Evolutionary conservation across 495 filamentous ascomycete species (phyloP).

Genomic region (Paragyromitra xinjiangensis): DNA sequence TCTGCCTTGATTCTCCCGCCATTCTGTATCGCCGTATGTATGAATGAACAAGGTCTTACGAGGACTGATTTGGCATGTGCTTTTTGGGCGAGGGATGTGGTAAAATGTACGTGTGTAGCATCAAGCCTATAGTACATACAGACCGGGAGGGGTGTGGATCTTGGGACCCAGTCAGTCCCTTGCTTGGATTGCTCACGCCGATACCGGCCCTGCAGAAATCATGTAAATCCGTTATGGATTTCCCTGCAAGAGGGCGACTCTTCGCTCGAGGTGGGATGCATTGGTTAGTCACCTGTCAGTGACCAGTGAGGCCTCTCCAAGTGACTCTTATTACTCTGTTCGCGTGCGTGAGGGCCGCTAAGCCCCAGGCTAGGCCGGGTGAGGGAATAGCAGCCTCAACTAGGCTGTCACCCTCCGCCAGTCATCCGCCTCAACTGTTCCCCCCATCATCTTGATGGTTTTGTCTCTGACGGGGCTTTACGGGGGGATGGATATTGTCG

Average conservation of each 20-base stretch:
- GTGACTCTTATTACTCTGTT: constrained; percentile 57
- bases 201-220: constrained; percentile 54
- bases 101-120: constrained; percentile 48
- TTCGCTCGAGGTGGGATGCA: constrained; percentile 36
- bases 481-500: constrained; percentile 16
- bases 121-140: constrained; percentile 31
- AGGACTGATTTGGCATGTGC: constrained; percentile 44
- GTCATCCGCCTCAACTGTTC: constrained; percentile 53
- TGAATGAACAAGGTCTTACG: constrained; percentile 32
- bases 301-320: constrained; percentile 46
- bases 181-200: constrained; percentile 54
- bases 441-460: constrained; percentile 43
- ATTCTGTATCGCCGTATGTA: constrained; percentile 34
- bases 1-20: constrained; percentile 53
- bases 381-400: constrained; percentile 52
- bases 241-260: constrained; percentile 42
- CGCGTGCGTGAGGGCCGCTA: constrained; percentile 50
- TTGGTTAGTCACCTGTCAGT: constrained; percentile 54
- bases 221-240: constrained; percentile 49
- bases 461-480: constrained; percentile 41
- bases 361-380: constrained; percentile 51
- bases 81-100: constrained; percentile 22
- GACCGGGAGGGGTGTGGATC: constrained; percentile 49
- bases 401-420: constrained; percentile 52
- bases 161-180: constrained; percentile 54